phyloP scores from a whole-genome alignment of 768 basidiomycete species.

The Stropharia rugosoannulata region DNA sequence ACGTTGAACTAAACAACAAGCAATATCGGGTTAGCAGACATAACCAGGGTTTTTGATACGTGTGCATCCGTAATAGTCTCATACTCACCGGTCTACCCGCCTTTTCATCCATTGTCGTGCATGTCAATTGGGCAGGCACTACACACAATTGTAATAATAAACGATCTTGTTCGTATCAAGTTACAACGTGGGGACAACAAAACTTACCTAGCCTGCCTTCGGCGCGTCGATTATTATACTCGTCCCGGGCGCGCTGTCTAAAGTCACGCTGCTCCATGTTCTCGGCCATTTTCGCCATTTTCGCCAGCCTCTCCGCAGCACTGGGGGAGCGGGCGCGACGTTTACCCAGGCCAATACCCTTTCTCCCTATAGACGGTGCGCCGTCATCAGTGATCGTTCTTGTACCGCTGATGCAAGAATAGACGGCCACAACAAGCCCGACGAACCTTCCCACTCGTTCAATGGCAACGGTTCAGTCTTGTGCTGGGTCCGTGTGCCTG shows the following conservation, averaged over 20 bases:
- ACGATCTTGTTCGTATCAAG: background rate
- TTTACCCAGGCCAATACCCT: slow-evolving; percentile 73
- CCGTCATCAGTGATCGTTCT: background rate
- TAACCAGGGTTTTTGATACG: background rate
- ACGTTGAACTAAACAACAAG: slow-evolving; percentile 67
- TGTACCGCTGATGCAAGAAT: background rate
- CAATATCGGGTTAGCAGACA: background rate
- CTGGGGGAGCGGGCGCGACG: slow-evolving; percentile 61
- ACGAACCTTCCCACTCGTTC: slow-evolving; percentile 77
- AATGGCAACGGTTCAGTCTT: slow-evolving; percentile 70
- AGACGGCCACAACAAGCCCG: background rate
- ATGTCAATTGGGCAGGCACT: slow-evolving; percentile 73
- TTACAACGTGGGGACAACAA: background rate
- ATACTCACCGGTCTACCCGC: slow-evolving; percentile 60
- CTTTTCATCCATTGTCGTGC: slow-evolving; percentile 72
- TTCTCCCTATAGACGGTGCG: slow-evolving; percentile 54
- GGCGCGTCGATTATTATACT: slow-evolving; percentile 76
- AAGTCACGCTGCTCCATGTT: slow-evolving; percentile 54
- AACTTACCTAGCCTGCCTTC: slow-evolving; percentile 60
- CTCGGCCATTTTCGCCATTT: slow-evolving; percentile 78
- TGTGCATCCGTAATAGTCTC: background rate
- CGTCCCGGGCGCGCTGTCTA: slow-evolving; percentile 67
- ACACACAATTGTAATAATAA: background rate
- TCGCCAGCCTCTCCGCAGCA: slow-evolving; percentile 61
- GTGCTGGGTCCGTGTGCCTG: slow-evolving; percentile 31